A percentile compares a stretch with the other conserved stretches of the same genome.
Evolutionary conservation across 2,329 filamentous ascomycete species (phyloP).

Genomic region (Sclerotinia nivalis): DNA sequence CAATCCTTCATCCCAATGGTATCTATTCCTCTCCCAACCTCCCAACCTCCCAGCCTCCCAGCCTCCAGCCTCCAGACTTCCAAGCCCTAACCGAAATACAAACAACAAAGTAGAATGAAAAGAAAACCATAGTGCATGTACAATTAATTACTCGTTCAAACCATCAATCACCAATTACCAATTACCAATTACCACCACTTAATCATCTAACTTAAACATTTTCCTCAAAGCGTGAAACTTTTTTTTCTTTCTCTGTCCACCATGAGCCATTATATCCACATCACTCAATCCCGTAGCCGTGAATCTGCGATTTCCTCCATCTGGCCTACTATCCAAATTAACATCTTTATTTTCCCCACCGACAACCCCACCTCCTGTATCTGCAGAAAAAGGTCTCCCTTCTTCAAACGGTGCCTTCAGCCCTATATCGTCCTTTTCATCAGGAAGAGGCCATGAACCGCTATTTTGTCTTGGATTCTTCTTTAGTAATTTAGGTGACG

Average conservation of each 20-base stretch:
- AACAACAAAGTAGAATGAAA: neutral
- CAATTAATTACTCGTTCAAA: neutral
- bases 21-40: too few relatives aligned
- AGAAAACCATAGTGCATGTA: neutral
- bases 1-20: neutral
- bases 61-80: neutral
- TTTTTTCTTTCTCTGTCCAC: slow-evolving; percentile 55
- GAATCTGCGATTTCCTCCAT: slow-evolving; percentile 32
- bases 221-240: slow-evolving; percentile 66
- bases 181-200: slow-evolving; percentile 20
- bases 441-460: slow-evolving; percentile 53
- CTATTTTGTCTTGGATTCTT: slow-evolving; percentile 43
- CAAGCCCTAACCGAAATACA: neutral
- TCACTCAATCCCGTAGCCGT: slow-evolving; percentile 35
- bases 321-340: slow-evolving; percentile 29
- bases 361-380: slow-evolving; percentile 22
- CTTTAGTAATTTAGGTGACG: slow-evolving; percentile 50
- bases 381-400: slow-evolving; percentile 35
- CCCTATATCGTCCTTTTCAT: neutral
- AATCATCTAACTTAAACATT: slow-evolving; percentile 63
- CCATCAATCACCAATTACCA: neutral
- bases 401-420: slow-evolving; percentile 38
- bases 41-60: neutral
- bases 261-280: slow-evolving; percentile 29
- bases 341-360: slow-evolving; percentile 26